These are phyloP conservation scores for Corylus avellana DNA, from an alignment of 306 rosid species.

Conservation along the genomic window DNA sequence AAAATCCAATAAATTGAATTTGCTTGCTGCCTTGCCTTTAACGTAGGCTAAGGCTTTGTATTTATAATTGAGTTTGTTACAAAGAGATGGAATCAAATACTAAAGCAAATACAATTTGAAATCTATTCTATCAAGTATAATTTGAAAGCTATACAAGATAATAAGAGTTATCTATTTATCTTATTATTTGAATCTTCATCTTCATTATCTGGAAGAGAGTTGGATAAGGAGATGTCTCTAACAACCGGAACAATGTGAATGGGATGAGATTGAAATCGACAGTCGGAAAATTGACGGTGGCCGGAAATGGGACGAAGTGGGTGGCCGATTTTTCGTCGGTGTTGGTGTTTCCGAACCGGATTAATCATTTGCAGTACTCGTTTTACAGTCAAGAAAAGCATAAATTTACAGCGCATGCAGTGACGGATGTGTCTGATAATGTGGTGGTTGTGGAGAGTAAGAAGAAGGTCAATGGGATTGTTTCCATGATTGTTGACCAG, in stretches of 20 bases:
- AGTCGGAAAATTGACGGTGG: conserved; percentile 45
- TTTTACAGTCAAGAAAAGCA: conserved; percentile 39
- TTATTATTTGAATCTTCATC: no score
- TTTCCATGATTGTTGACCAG: conserved; percentile 39
- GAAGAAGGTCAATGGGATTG: conserved; percentile 27
- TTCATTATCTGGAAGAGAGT: no score
- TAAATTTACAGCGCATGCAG: conserved; percentile 53
- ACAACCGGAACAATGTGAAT: conserved; percentile 57
- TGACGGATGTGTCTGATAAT: conserved; percentile 55
- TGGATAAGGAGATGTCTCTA: no score
- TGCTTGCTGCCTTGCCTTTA: no score
- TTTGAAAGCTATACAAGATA: no score
- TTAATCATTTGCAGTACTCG: conserved; percentile 54
- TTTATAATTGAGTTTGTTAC: no score
- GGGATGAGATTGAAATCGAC: conserved; percentile 67
- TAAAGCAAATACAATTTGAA: no score
- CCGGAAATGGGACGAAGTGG: conserved; percentile 56
- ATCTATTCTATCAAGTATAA: no score
- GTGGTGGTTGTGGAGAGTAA: conserved; percentile 49
- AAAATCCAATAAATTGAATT: no score
- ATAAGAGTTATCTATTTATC: no score
- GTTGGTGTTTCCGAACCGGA: conserved; percentile 56
- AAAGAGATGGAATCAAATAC: no score
- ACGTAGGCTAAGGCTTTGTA: no score
- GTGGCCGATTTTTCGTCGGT: conserved; percentile 52